Evolutionary conservation across 495 filamentous ascomycete species (phyloP).

Genomic region (Penicillium samsonianum): DNA sequence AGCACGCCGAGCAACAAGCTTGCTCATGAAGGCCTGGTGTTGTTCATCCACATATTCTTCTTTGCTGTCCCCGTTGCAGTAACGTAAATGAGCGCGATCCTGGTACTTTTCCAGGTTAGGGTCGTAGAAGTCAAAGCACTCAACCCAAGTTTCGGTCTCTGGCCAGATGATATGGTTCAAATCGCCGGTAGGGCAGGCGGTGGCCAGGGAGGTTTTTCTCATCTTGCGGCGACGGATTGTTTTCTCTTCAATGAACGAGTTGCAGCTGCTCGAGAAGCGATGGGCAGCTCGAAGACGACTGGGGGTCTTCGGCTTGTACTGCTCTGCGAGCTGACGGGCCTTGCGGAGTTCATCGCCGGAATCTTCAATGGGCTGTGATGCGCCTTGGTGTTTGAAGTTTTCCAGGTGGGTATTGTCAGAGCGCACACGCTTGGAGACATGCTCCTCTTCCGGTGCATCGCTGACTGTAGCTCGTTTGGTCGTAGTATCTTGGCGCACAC

Average conservation of each 20-base stretch:
- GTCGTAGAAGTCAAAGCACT: not conserved
- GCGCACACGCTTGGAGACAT: not conserved
- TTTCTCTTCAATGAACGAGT: not conserved
- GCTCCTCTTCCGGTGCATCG: not conserved
- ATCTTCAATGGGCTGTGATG: not conserved
- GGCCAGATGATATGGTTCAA: not conserved
- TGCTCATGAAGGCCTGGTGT: too few relatives aligned
- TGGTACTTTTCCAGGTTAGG: not conserved
- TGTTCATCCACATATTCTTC: too few relatives aligned
- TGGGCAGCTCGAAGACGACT: constrained; percentile 47
- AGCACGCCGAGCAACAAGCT: too few relatives aligned
- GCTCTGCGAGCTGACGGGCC: constrained; percentile 41
- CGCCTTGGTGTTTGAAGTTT: constrained; percentile 2
- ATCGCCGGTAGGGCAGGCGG: constrained; percentile 1
- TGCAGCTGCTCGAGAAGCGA: constrained; percentile 33
- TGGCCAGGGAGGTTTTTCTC: not conserved
- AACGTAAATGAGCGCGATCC: too few relatives aligned
- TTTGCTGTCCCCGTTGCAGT: too few relatives aligned
- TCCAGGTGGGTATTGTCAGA: not conserved
- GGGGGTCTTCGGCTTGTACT: constrained; percentile 50
- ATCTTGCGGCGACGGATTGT: not conserved
- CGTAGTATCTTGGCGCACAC: not conserved
- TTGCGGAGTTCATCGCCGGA: constrained; percentile 18
- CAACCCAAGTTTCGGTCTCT: not conserved
- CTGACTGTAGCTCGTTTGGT: not conserved